Base-by-base conservation (phyloP, 768 basidiomycete species). In the Tulasnella sp. region DNA sequence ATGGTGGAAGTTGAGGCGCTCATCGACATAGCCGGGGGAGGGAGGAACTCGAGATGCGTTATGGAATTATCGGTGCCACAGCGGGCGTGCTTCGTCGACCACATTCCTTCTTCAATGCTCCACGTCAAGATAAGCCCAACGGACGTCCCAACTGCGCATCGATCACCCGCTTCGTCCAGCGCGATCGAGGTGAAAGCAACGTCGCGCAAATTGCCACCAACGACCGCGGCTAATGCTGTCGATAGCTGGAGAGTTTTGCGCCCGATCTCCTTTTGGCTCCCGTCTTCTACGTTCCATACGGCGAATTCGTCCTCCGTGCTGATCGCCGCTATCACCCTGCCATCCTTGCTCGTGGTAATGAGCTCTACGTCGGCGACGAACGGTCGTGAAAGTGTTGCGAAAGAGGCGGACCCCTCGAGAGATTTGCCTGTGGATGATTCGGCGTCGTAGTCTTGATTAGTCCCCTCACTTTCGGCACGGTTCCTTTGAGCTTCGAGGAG, bases 341-440 rank as follows among this genome's bases (percentile, higher is more conserved):
- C 91, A 80, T 92, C 89, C 72, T 86, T 86, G 82, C 91, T 94
- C 0, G 89, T 84, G 0, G 92, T 91, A 29, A 96, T 85, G 26
- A 96, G 86, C 79, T 96, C 95, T 16, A 97, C 89, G 80, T 98
- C 96, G 32, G 91, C 91, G 1, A 89, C 84, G 81, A 94, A 94
- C 5, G 90, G 88, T n/a, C 94, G 89, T n/a, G 93, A 91, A 16
- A 97, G 86, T 1, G 92, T 91, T 10, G 87, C 86, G 81, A 94
- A 93, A 23, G 86, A 84, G 2, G 92, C 83, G 40, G 80, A 77
- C 61, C 80, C 75, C 16, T 78, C 79, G 18, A 80, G 37, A 29
- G 44, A 29, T 73, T 86, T 82, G 35, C 83, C 85, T 75, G 88
- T 85, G 16, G 90, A 82, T 3, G 85, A 76, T 40, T 76, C 39